Base-by-base conservation (phyloP, 306 rosid genomes). In the Gleditsia sinensis region DNA sequence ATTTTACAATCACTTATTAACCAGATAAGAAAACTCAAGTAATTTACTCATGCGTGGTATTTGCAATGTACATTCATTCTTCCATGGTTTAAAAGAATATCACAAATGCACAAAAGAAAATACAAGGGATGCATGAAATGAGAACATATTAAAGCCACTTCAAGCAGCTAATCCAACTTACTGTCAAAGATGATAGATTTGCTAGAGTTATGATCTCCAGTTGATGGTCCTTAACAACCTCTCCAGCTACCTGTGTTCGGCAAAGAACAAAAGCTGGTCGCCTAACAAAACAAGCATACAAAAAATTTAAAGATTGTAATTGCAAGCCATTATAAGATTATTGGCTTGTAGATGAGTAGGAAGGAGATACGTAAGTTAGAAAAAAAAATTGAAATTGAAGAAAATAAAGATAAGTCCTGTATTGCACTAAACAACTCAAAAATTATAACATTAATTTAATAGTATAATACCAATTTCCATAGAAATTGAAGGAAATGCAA, bases 161-260 rank as follows among this genome's bases (percentile, higher is more conserved):
- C 21, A 19, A 34, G 51, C 40, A 58, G 20, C 25, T 65, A 51
- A 45, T 24, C 4, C 33, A 30, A 77, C 88, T 84, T 81, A 86
- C 94, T 0, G 57, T 76, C 81, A 88, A 58, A 64, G 89, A 82
- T 7, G 93, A 84, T 57, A 88, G 56, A 84, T 82, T 88, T 48
- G 93, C 93, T 2, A 86, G 86, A 54, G 91, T 82, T 51, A 59
- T 51, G 72, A 88, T 84, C 82, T 86, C 93, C 69, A 86, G 48
- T 68, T 84, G 69, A 64, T 62, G 85, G 55, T 43, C 50, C 36
- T 19, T 69, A 59, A 84, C 58, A 78, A 84, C 58, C 61, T 74
- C 81, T 58, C 45, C 60, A 57, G 70, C 76, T 49, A 1, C 79
- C 28, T 20, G 72, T n/a, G 81, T 49, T 55, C 78, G 83, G 76